Conservation (phyloP, 768 basidiomycete species). For the Macrolepiota fuliginosa region DNA sequence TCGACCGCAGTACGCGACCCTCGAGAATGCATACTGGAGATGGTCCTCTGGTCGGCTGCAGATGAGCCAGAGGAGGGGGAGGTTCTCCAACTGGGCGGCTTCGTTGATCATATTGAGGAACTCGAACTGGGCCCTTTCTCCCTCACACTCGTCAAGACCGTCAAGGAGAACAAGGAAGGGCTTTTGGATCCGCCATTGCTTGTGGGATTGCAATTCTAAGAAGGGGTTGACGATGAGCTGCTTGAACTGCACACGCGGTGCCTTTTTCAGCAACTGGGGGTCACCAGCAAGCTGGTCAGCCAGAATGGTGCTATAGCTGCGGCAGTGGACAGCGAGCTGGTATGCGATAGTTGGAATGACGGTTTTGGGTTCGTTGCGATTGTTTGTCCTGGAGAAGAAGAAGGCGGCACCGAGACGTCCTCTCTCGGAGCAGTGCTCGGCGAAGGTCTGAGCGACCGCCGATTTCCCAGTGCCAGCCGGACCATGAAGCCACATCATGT, state of each 20-base stretch:
- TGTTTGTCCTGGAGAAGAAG: constrained; percentile 1
- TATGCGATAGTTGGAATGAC: constrained; percentile 2
- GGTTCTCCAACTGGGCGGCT: not conserved
- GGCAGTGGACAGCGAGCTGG: not conserved
- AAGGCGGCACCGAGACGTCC: constrained; percentile 3
- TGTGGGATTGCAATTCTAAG: not conserved
- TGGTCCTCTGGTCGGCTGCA: not conserved
- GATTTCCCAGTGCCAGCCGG: constrained; percentile 9
- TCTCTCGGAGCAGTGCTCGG: not conserved
- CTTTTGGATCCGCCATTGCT: not conserved
- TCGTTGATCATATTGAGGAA: not conserved
- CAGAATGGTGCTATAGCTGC: not conserved
- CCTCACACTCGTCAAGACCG: not conserved
- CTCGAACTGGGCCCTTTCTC: not conserved
- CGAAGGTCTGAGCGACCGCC: constrained; percentile 1
- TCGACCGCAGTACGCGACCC: not conserved
- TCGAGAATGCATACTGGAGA: not conserved
- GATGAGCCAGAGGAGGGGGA: not conserved
- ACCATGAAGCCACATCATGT: constrained; percentile 8
- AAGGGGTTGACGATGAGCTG: not conserved
- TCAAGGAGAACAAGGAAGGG: not conserved
- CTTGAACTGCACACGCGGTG: not conserved
- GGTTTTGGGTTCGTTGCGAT: not conserved
- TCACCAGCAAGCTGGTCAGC: not conserved
- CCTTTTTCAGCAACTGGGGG: not conserved